phyloP scores from a whole-genome alignment of 1,284 basidiomycete genomes.

The Rhizopogon parksii region DNA sequence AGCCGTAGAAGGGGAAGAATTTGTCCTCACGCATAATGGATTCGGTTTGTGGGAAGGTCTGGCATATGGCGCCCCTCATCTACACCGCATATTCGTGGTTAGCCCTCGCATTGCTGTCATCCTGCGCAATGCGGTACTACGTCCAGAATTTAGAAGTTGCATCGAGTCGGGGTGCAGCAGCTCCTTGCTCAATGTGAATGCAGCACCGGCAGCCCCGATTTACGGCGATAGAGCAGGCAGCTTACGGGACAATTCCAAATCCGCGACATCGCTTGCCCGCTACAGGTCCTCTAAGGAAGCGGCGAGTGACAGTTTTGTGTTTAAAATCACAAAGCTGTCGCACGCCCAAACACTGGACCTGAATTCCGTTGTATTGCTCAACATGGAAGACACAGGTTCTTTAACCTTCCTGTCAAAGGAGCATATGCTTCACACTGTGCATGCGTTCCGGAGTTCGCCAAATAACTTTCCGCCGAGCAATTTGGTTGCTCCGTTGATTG shows the following conservation, averaged over 20 bases:
- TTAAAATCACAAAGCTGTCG: constrained; percentile 20
- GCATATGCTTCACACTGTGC: constrained; percentile 11
- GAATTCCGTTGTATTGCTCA: constrained; percentile 18
- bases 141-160: constrained; percentile 5
- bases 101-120: constrained; percentile 16
- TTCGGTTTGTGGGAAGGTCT: constrained; percentile 28
- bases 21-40: constrained; percentile 20
- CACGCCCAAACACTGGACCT: constrained; percentile 17
- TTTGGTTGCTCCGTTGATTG: background rate
- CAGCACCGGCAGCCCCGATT: constrained; percentile 3
- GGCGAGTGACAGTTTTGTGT: constrained; percentile 17
- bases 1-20: constrained; percentile 22
- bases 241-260: background rate
- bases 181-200: constrained; percentile 8
- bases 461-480: background rate
- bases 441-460: constrained; percentile 1
- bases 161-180: background rate
- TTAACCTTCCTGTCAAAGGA: constrained; percentile 21
- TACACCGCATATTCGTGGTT: constrained; percentile 24
- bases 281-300: constrained; percentile 10
- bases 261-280: background rate
- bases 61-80: background rate
- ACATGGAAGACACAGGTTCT: constrained; percentile 12
- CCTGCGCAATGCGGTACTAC: constrained; percentile 6
- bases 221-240: background rate